These are phyloP conservation scores for Populus euphratica DNA, from an alignment of 345 rosid genomes.

Conservation along the genomic window DNA sequence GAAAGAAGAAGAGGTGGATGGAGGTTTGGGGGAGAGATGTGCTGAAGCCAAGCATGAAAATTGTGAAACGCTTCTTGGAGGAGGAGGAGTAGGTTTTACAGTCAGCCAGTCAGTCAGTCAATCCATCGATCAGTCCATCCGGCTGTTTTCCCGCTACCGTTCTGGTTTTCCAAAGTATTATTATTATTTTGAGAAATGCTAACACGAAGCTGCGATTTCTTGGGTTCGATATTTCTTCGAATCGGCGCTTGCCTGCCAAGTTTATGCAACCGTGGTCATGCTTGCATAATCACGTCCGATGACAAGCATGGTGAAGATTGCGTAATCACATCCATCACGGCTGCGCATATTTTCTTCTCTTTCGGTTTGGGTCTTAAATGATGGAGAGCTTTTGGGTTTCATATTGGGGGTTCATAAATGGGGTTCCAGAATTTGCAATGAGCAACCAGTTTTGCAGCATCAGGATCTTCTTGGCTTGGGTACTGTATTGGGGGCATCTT, in stretches of 20 bases:
- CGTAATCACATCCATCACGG: background rate
- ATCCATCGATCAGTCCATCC: background rate
- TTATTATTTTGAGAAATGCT: background rate
- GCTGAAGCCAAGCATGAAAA: constrained; percentile 59
- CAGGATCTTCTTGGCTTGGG: background rate
- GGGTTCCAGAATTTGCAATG: background rate
- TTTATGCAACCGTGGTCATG: background rate
- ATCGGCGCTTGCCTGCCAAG: background rate
- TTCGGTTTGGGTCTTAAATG: background rate
- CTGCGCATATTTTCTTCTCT: background rate
- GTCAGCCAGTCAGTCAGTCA: background rate
- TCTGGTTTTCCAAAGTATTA: too few relatives aligned
- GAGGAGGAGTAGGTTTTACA: constrained; percentile 49
- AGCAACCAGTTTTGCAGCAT: constrained; percentile 16
- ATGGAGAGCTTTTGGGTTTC: background rate
- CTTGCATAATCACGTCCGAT: background rate
- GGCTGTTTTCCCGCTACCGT: constrained; percentile 33
- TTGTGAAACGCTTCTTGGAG: constrained; percentile 64
- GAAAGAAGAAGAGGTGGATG: constrained; percentile 36
- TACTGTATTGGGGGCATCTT: background rate
- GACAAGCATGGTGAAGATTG: background rate
- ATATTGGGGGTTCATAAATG: background rate
- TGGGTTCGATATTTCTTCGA: background rate
- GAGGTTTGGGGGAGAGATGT: constrained; percentile 67
- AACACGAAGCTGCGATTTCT: background rate